Conservation (phyloP, 306 rosid species). For the Casuarina cunninghamiana region DNA sequence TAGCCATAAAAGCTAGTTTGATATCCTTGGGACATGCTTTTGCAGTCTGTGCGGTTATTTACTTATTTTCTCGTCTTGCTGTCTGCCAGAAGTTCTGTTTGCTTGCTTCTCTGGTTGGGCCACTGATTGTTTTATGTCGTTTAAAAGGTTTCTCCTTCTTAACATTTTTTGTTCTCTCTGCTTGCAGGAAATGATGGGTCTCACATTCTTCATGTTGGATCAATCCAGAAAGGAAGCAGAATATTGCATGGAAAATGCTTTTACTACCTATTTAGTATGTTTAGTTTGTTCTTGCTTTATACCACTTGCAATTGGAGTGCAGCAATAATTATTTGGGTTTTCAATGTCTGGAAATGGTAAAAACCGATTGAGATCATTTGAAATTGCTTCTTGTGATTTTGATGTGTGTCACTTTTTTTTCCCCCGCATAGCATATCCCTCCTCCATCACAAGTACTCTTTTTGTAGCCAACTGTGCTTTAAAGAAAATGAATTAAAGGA, state of each 20-base stretch:
- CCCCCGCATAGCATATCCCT: background rate
- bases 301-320: background rate
- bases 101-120: background rate
- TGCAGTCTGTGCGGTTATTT: background rate
- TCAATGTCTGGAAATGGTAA: background rate
- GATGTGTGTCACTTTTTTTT: background rate
- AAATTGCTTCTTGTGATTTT: background rate
- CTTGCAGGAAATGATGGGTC: constrained; percentile 98
- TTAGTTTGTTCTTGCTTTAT: constrained; percentile 23
- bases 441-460: background rate
- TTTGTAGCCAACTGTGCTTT: background rate
- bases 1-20: background rate
- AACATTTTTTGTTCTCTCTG: constrained; percentile 24
- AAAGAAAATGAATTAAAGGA: background rate
- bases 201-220: constrained; percentile 83
- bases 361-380: background rate
- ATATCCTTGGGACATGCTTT: background rate
- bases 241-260: constrained; percentile 98
- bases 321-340: background rate
- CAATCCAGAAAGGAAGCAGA: constrained; percentile 98
- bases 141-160: constrained; percentile 8
- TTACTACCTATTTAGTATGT: constrained; percentile 82
- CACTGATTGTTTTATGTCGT: constrained; percentile 12
- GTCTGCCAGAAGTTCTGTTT: constrained; percentile 1
- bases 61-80: background rate